Base-by-base conservation (phyloP, 345 rosid species). In the Aethionema arabicum region DNA sequence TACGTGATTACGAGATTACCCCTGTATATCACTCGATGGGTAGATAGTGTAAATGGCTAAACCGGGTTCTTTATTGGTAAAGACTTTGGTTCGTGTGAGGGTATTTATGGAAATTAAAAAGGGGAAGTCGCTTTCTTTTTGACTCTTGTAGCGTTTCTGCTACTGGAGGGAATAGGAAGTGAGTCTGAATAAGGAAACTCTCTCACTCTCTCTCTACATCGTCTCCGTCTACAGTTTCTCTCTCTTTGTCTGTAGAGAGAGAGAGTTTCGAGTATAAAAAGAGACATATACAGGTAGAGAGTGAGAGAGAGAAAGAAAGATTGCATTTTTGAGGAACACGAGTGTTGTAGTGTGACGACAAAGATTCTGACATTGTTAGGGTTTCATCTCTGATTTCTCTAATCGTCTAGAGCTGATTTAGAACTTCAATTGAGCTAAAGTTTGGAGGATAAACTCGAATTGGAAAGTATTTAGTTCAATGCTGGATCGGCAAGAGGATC, bases 401-500 rank as follows among this genome's bases (percentile, higher is more conserved):
- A 4, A 5, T 32, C 15, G 40, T 54, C 49, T 42, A 5, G 49
- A 31, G 27, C 31, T 0, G 47, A 9, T 2, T 37, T 29, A 13
- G 16, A 62, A 41, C 39, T 50, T 62, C 11, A 48, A 50, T 62
- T 51, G 3, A 50, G 67, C 29, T 62, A 4, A 57, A 41, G 12
- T 29, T 15, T 43, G 4, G 47, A 43, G 7, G 2, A 11, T 43
- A 43, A 43, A 48, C 30, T 50, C 37, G 47, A 39, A 62, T 49
- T 30, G 37, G 56, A n/a, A 59, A 60, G 47, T 38, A 6, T 38
- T 11, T 48, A 29, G 49, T 16, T 62, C 57, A 62, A 50, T 62
- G 67, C 67, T 40, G 50, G 50, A 50, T 62, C 48, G 58, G 11
- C 2, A 36, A 9, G 37, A 63, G 50, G 40, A 63, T 63, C 67